A percentile compares a stretch with the other conserved stretches of the same genome.
Conservation (phyloP, 306 rosid species). For the Glycyrrhiza uralensis region DNA sequence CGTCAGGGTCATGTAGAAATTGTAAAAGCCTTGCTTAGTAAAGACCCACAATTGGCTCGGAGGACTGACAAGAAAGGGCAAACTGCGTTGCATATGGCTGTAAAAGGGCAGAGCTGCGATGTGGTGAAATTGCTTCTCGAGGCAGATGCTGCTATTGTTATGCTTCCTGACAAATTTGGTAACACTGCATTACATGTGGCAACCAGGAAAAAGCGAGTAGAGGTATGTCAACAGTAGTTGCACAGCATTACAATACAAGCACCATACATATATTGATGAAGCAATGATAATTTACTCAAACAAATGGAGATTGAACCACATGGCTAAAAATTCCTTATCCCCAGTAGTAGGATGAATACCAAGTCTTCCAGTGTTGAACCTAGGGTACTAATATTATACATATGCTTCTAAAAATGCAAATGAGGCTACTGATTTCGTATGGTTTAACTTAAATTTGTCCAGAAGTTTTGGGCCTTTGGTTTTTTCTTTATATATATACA, state of each 20-base stretch:
- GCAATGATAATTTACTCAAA: conserved; percentile 3
- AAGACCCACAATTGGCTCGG: conserved; percentile 90
- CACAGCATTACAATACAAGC: conserved; percentile 8
- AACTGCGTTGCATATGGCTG: conserved; percentile 99
- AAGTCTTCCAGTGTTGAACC: background rate
- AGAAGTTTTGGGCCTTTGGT: background rate
- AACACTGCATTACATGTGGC: conserved; percentile 94
- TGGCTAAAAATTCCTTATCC: background rate
- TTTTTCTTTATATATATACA: background rate
- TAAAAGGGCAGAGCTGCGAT: conserved; percentile 89
- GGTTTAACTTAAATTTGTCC: background rate
- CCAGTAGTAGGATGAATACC: background rate
- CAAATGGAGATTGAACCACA: background rate
- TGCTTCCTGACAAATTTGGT: conserved; percentile 98
- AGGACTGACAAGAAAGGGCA: conserved; percentile 98
- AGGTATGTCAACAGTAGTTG: conserved; percentile 50
- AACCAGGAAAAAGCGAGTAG: conserved; percentile 90
- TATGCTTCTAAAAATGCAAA: background rate
- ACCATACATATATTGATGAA: background rate
- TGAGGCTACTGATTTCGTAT: background rate
- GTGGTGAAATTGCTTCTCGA: conserved; percentile 89
- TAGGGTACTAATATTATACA: background rate
- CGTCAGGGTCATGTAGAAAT: conserved; percentile 89
- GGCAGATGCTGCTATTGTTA: conserved; percentile 94
- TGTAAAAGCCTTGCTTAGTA: conserved; percentile 63